Percentiles rank a stretch among this genome's conserved stretches.
These are phyloP conservation scores for Colletotrichum echinochloae DNA, from an alignment of 2,329 filamentous ascomycete species.

Conservation along the genomic window DNA sequence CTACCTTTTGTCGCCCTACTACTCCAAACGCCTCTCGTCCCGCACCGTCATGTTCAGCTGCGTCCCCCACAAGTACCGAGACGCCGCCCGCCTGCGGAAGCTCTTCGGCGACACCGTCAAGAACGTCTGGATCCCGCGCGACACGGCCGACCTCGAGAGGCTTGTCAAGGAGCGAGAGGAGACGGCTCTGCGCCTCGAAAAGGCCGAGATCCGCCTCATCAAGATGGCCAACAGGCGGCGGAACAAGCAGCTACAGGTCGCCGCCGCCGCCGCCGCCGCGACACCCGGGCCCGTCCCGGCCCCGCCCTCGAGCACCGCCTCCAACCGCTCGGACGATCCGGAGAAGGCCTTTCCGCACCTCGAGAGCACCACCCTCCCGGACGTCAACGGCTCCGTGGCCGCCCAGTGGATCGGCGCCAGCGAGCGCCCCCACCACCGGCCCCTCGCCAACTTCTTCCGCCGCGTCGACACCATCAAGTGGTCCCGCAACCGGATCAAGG, in stretches of 20 bases:
- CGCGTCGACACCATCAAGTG: conserved; percentile 97
- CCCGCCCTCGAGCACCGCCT: conserved; percentile 6
- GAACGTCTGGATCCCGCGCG: conserved; percentile 85
- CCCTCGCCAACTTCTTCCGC: conserved; percentile 78
- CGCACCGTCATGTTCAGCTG: conserved; percentile 93
- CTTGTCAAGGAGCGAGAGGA: conserved; percentile 82
- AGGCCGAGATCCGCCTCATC: conserved; percentile 85
- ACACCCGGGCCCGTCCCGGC: conserved; percentile 45
- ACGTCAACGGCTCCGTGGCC: conserved; percentile 66
- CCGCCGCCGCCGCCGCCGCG: neutral
- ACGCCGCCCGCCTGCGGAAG: conserved; percentile 76
- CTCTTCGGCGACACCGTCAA: conserved; percentile 85
- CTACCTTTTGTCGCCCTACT: conserved; percentile 87
- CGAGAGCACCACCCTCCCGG: conserved; percentile 48
- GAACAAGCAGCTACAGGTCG: conserved; percentile 40
- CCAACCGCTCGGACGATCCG: conserved; percentile 40
- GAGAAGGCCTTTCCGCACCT: conserved; percentile 46
- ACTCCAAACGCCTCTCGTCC: conserved; percentile 86
- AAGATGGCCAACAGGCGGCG: conserved; percentile 70
- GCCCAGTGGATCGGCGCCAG: conserved; percentile 80
- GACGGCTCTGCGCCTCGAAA: conserved; percentile 82
- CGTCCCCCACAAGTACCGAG: conserved; percentile 81
- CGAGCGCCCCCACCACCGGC: conserved; percentile 79
- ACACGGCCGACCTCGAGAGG: conserved; percentile 79
- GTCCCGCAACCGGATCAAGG: conserved; percentile 69